Conservation (phyloP, 352 stramenopile genomes). For the Pilasporangium apinafurcum region DNA sequence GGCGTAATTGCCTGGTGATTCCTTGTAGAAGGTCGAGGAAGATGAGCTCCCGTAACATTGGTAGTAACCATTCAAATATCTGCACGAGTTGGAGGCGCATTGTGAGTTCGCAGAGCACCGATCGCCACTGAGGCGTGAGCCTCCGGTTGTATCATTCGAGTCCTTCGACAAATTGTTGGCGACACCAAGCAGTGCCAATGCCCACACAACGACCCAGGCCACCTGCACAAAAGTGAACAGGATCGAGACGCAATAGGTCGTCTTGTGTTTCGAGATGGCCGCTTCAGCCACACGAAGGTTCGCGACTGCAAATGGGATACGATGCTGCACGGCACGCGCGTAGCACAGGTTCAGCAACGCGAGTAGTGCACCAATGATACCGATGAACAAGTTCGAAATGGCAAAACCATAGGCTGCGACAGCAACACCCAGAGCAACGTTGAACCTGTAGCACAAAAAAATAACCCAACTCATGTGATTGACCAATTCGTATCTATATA, state of each 20-base stretch:
- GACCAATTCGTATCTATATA: not conserved
- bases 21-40: conserved; percentile 26
- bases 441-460: conserved; percentile 30
- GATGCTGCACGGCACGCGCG: conserved; percentile 72
- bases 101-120: conserved; percentile 19
- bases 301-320: conserved; percentile 92
- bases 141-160: conserved; percentile 8
- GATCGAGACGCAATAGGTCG: conserved; percentile 84
- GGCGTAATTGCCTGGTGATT: conserved; percentile 23
- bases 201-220: conserved; percentile 87
- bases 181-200: conserved; percentile 81
- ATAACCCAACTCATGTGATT: not conserved
- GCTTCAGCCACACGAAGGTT: conserved; percentile 87
- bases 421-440: conserved; percentile 62
- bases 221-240: conserved; percentile 87
- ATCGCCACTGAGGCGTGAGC: conserved; percentile 6
- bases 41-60: conserved; percentile 13
- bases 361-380: conserved; percentile 54
- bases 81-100: conserved; percentile 35
- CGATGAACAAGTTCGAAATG: conserved; percentile 64
- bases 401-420: conserved; percentile 63
- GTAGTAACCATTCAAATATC: conserved; percentile 6
- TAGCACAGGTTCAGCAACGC: conserved; percentile 82
- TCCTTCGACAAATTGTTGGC: conserved; percentile 70
- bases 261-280: conserved; percentile 87